Evolutionary conservation across 2,329 filamentous ascomycete species (phyloP), one percentile per base, ranked within the genome.

Genomic region (Annulohypoxylon truncatum): DNA sequence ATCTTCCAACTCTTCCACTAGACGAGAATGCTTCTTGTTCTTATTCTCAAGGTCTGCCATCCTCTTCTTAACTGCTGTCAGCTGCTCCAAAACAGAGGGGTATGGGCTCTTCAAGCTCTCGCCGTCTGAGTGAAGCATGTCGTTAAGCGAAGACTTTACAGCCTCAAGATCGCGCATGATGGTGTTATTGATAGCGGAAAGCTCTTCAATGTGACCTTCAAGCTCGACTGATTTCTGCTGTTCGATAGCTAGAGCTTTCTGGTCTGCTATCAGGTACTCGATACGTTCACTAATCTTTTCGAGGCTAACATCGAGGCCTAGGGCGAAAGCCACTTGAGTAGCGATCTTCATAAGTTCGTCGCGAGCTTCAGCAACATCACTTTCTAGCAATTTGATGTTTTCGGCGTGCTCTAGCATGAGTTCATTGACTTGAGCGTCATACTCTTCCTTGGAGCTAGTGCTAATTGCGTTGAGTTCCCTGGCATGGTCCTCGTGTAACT

Each of bases 1-100:
- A 74, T 98, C 95, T 79, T 99, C 96, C 4, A 99, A 89, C 80
- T 99, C 95, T 77, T 98, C 93, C 7, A 99, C 93, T 10, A 99
- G 84, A 20, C 93, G 89, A 42, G 92, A 92, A 79, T 96, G 96
- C 85, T 97, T 97, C 82, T 93, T 90, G 83, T 96, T 97, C 80
- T 85, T 85, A 42, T 78, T 83, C 73, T 90, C 86, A 20, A 91
- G 79, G 44, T 90, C 87, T 6, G 76, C 74, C 79, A 91, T 88
- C 76, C 89, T 89, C 77, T 88, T 88, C 78, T 89, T 89, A 69
- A 95, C 82, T 4, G 86, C 84, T 24, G 84, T 80, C 20, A 90
- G 76, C 73, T 89, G 86, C 52, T 89, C 86, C 1, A 79, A 76
- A 28, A 90, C 78, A 2, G 83, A 82, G 1, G 80, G 78, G 42